Evolutionary conservation across 2,329 filamentous ascomycete genomes (phyloP).

Genomic region (Ceratocystis cacaofunesta): DNA sequence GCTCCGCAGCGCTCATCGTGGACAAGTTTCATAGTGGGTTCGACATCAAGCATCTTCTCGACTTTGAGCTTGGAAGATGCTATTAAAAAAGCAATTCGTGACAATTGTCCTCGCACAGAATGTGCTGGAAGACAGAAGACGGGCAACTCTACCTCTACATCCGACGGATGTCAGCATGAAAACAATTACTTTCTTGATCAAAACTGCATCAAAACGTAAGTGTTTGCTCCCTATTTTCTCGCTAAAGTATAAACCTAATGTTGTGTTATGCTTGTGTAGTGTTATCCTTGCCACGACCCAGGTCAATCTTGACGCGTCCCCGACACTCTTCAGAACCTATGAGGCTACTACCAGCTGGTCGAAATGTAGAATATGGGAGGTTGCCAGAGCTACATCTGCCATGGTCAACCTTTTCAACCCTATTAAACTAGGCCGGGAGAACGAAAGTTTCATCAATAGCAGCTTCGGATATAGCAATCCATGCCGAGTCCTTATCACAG

Average conservation of each 20-base stretch:
- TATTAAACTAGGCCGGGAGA: slow-evolving; percentile 21
- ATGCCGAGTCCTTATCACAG: slow-evolving; percentile 21
- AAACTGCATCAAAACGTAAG: background rate
- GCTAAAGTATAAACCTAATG: background rate
- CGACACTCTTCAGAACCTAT: slow-evolving; percentile 22
- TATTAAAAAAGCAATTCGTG: background rate
- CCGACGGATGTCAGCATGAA: background rate
- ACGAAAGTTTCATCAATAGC: slow-evolving; percentile 23
- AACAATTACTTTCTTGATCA: background rate
- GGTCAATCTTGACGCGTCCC: slow-evolving; percentile 11
- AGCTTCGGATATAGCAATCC: slow-evolving; percentile 18
- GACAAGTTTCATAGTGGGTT: fast-evolving
- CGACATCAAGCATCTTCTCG: background rate
- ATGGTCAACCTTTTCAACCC: slow-evolving; percentile 23
- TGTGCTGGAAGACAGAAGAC: background rate
- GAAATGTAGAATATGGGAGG: slow-evolving; percentile 22
- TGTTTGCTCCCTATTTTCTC: background rate
- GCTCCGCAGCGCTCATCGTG: background rate
- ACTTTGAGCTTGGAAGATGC: background rate
- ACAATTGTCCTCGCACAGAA: background rate
- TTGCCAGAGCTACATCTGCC: slow-evolving; percentile 22
- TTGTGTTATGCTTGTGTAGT: background rate
- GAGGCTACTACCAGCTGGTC: slow-evolving; percentile 18
- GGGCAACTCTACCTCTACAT: background rate
- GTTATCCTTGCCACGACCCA: background rate